phyloP scores from a whole-genome alignment of 768 basidiomycete genomes.

The Obba rivulosa region DNA sequence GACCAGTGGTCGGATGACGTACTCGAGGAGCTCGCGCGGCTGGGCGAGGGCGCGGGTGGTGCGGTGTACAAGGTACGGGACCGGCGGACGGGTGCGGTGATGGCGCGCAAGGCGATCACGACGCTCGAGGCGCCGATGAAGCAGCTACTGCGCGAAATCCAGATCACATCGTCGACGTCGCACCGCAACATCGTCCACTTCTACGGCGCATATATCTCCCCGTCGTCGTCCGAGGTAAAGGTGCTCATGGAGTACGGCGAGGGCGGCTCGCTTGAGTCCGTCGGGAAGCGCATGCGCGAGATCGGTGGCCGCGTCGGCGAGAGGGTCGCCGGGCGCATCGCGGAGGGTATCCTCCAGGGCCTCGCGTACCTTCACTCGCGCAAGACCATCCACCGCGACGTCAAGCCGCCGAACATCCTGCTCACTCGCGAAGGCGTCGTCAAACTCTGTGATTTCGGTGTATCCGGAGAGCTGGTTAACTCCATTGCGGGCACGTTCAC shows the following conservation, averaged over 20 bases:
- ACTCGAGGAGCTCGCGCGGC: constrained; percentile 68
- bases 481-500: constrained; percentile 94
- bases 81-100: constrained; percentile 67
- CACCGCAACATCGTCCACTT: constrained; percentile 89
- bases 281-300: constrained; percentile 80
- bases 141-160: constrained; percentile 89
- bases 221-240: constrained; percentile 87
- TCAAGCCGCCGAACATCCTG: constrained; percentile 91
- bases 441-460: constrained; percentile 94
- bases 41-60: constrained; percentile 95
- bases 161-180: constrained; percentile 79
- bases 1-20: constrained; percentile 60
- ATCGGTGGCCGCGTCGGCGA: constrained; percentile 77
- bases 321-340: constrained; percentile 84
- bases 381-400: constrained; percentile 93
- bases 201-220: constrained; percentile 87
- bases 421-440: constrained; percentile 85
- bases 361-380: constrained; percentile 87
- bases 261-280: constrained; percentile 84
- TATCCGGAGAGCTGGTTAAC: constrained; percentile 91
- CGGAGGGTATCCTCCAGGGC: constrained; percentile 91
- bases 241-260: constrained; percentile 91
- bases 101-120: constrained; percentile 94
- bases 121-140: constrained; percentile 86
- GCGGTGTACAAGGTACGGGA: constrained; percentile 93